Evolutionary conservation across 768 basidiomycete species (phyloP).

Genomic region (Pleurotus eryngii): DNA sequence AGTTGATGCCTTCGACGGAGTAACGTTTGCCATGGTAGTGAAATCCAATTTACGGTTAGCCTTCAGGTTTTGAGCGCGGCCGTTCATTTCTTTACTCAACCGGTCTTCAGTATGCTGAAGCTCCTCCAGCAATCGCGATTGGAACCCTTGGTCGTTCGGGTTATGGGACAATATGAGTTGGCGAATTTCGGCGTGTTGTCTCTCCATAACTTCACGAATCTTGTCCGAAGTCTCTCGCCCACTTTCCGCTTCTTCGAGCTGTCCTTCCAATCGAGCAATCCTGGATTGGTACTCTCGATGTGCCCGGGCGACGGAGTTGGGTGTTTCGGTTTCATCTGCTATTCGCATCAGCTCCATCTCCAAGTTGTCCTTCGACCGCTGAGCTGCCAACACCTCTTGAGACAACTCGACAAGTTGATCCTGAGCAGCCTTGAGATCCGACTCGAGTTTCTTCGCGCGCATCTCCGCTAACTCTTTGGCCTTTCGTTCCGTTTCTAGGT

Average conservation of each 20-base stretch:
- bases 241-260: constrained; percentile 54
- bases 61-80: constrained; percentile 31
- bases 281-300: constrained; percentile 63
- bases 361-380: constrained; percentile 61
- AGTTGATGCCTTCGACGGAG: constrained; percentile 44
- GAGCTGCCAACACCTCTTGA: constrained; percentile 48
- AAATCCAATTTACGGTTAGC: constrained; percentile 31
- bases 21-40: constrained; percentile 39
- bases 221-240: constrained; percentile 45
- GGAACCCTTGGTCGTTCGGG: constrained; percentile 60
- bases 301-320: constrained; percentile 52
- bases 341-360: constrained; percentile 67
- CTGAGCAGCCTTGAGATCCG: constrained; percentile 53
- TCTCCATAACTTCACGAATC: constrained; percentile 61
- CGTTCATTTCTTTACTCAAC: constrained; percentile 47
- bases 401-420: constrained; percentile 55
- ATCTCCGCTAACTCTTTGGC: constrained; percentile 65
- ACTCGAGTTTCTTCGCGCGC: constrained; percentile 55
- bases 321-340: constrained; percentile 54
- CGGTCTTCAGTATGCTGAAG: constrained; percentile 60
- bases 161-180: constrained; percentile 56
- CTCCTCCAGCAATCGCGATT: constrained; percentile 57
- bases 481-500: constrained; percentile 65
- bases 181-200: constrained; percentile 71
- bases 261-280: constrained; percentile 59